These are phyloP conservation scores for Pseudozyma sp. DNA, from an alignment of 1,284 basidiomycete genomes.

Conservation along the genomic window DNA sequence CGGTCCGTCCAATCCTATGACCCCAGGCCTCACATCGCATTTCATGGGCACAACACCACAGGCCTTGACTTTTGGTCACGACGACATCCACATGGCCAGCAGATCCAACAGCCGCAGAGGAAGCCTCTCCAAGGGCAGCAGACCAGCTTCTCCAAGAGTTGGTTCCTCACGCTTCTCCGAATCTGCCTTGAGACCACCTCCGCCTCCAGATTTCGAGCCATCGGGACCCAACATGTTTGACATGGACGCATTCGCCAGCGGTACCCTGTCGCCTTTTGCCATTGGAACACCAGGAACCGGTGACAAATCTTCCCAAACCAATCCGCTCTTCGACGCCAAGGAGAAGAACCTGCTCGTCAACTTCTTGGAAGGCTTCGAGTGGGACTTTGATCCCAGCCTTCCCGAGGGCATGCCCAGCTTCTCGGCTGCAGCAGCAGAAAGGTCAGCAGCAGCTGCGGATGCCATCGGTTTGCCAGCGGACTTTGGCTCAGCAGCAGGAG, in stretches of 20 bases:
- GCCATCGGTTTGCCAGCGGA: conserved; percentile 37
- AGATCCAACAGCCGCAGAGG: conserved; percentile 43
- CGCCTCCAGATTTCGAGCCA: conserved; percentile 53
- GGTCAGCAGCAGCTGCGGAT: conserved; percentile 38
- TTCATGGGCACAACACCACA: conserved; percentile 46
- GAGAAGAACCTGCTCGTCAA: conserved; percentile 56
- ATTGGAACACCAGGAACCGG: conserved; percentile 29
- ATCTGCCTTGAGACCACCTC: conserved; percentile 44
- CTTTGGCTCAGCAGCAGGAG: conserved; percentile 21
- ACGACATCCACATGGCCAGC: conserved; percentile 51
- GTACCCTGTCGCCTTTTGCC: conserved; percentile 38
- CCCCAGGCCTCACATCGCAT: conserved; percentile 46
- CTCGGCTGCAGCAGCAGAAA: conserved; percentile 54
- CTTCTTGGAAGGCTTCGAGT: conserved; percentile 62
- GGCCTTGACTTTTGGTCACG: conserved; percentile 24
- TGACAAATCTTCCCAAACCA: conserved; percentile 23
- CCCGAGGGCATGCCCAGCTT: conserved; percentile 63
- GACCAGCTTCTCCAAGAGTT: conserved; percentile 40
- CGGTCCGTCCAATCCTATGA: conserved; percentile 50
- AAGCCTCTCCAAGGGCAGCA: conserved; percentile 50
- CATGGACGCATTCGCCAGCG: conserved; percentile 29
- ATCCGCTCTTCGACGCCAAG: conserved; percentile 54
- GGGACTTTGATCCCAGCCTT: conserved; percentile 61
- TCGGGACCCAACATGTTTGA: conserved; percentile 45
- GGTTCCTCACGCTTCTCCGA: conserved; percentile 44